These are phyloP conservation scores for Populus hybrid DNA, from an alignment of 441 rosid genomes.

Conservation along the genomic window DNA sequence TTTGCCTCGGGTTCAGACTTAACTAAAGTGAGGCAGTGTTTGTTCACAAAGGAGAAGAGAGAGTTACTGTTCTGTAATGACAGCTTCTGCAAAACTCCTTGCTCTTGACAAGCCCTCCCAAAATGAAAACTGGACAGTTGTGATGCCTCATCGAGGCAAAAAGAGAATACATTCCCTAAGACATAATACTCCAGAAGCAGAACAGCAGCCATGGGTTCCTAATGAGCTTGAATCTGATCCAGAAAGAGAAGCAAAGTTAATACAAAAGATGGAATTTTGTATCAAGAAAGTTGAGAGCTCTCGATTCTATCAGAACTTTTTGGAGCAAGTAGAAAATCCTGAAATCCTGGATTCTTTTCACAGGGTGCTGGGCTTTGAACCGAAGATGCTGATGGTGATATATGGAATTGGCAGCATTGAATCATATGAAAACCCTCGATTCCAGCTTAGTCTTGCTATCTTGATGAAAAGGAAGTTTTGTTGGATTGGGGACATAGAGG, in stretches of 20 bases:
- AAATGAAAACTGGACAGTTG: conserved; percentile 72
- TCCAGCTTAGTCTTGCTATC: conserved; percentile 71
- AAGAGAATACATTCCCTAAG: conserved; percentile 33
- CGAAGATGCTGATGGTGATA: conserved; percentile 54
- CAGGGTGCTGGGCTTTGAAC: conserved; percentile 51
- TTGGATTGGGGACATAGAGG: conserved; percentile 69
- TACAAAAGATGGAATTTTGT: conserved; percentile 46
- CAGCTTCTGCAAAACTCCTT: conserved; percentile 35
- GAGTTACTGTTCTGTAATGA: conserved; percentile 24
- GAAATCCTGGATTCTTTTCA: conserved; percentile 36
- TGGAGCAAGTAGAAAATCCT: conserved; percentile 56
- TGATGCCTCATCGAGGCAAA: conserved; percentile 49
- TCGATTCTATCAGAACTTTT: conserved; percentile 42
- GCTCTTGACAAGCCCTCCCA: conserved; percentile 18
- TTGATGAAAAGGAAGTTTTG: conserved; percentile 63
- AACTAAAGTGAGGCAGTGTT: background rate
- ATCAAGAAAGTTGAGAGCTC: conserved; percentile 52
- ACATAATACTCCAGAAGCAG: conserved; percentile 24
- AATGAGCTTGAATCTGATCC: conserved; percentile 44
- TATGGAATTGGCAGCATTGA: conserved; percentile 90
- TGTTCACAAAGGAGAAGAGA: background rate
- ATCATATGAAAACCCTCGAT: conserved; percentile 60
- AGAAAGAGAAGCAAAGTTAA: conserved; percentile 44
- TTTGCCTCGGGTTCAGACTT: background rate
- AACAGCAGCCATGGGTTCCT: conserved; percentile 47